Evolutionary conservation across 805 yeast species (phyloP), one percentile per base, ranked within the genome.

Genomic region (Starmera amethionina): DNA sequence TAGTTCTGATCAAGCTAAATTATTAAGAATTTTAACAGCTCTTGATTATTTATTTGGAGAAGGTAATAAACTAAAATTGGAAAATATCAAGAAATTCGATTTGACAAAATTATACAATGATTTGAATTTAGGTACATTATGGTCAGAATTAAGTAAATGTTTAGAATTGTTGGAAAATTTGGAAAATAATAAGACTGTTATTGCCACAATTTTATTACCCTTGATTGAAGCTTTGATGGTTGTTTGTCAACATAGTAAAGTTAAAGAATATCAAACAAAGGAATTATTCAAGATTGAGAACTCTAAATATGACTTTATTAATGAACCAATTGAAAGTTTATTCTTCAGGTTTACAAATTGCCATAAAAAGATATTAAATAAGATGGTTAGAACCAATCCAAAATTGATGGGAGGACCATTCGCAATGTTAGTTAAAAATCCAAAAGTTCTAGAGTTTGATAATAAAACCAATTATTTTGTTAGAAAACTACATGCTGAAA

Each of bases 371-470:
- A 76, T 88, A 32, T 67, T 93, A 54, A 93, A 93, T 55, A 87
- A 81, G 55, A 84, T 93, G 94, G 90, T 93, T 27, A 71, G 96
- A 46, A 72, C 82, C 15, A 89, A 87, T 59, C 94, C 97, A 1
- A 85, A 88, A 51, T 68, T 93, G 50, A 85, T 90, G 95, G 82
- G 90, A 59, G 98, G 98, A 0, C 95, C 97, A 13, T 88, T 93
- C 56, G 77, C 95, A 1, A 79, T 88, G 70, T 67, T 93, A 49
- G 90, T 93, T 13, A 73, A 82, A 50, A 90, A 87, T 55, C 93
- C 96, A 8, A 79, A 79, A 54, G 90, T 89, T 3, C 65, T 93
- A 47, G 97, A 93, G 52, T 93, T 93, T 64, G 97, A 93, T 61
- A 93, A 89, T 64, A 93, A 94, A 63, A 75, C 85, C 54, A 79